phyloP scores from a whole-genome alignment of 1,139 yeast species.

The Geotrichum aggregatum region DNA sequence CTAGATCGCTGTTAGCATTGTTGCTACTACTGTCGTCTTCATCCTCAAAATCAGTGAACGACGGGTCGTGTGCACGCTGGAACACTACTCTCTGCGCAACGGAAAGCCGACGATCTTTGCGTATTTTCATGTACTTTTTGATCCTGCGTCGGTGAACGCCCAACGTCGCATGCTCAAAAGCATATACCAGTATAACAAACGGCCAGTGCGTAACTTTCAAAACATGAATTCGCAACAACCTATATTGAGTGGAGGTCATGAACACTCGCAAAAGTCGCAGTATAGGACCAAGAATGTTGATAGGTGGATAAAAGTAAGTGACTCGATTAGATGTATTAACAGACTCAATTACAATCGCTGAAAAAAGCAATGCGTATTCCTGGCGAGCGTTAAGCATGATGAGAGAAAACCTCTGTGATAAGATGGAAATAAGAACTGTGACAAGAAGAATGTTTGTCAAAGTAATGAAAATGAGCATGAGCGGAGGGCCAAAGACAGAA shows the following conservation, averaged over 20 bases:
- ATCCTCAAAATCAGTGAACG: constrained; percentile 7
- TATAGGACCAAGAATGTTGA: constrained; percentile 32
- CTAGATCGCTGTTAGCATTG: background rate
- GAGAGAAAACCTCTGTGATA: constrained; percentile 34
- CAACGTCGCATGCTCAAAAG: constrained; percentile 27
- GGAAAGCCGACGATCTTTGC: constrained; percentile 14
- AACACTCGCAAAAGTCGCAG: constrained; percentile 34
- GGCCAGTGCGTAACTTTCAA: constrained; percentile 36
- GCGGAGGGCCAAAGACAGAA: constrained; percentile 35
- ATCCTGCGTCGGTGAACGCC: constrained; percentile 10
- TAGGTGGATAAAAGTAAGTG: constrained; percentile 38
- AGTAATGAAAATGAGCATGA: constrained; percentile 36
- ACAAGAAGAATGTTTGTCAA: constrained; percentile 34
- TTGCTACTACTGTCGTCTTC: constrained; percentile 4
- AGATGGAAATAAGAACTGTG: constrained; percentile 36
- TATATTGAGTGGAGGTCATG: constrained; percentile 29
- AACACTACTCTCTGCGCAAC: constrained; percentile 11
- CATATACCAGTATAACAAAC: constrained; percentile 29
- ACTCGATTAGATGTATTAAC: constrained; percentile 36
- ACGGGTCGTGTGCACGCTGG: background rate
- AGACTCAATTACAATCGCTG: constrained; percentile 34
- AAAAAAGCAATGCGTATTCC: constrained; percentile 34
- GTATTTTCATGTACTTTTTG: constrained; percentile 8
- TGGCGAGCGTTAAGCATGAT: constrained; percentile 38
- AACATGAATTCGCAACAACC: constrained; percentile 29